phyloP scores from a whole-genome alignment of 257 asterid genomes.

The Scutellaria barbata region DNA sequence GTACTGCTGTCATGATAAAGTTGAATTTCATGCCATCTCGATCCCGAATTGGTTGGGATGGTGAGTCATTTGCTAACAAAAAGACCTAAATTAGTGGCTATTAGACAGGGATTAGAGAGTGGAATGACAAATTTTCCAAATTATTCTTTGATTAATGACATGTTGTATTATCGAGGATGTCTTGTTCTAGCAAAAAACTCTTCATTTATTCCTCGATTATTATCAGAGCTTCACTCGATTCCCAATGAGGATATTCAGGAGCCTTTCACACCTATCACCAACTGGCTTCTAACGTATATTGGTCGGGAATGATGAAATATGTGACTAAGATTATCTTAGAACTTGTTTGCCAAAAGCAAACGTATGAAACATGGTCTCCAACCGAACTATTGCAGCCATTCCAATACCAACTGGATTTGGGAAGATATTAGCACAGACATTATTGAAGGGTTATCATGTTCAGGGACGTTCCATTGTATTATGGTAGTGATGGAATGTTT shows the following conservation, averaged over 20 bases:
- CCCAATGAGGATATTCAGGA: background rate
- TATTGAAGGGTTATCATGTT: background rate
- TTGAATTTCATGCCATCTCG: background rate
- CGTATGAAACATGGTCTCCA: background rate
- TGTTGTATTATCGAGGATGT: background rate
- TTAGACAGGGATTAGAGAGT: background rate
- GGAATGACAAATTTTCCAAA: background rate
- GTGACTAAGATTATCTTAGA: background rate
- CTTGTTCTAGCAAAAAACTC: background rate
- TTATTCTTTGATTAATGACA: background rate
- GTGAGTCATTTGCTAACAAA: background rate
- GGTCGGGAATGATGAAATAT: background rate
- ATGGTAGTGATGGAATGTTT: background rate
- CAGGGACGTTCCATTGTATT: background rate
- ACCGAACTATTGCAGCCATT: background rate
- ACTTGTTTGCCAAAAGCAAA: background rate
- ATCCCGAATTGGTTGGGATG: background rate
- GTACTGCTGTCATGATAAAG: background rate
- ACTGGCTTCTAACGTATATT: background rate
- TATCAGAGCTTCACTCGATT: background rate
- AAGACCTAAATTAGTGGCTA: background rate
- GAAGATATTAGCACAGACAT: background rate
- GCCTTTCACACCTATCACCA: background rate
- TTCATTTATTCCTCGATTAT: background rate
- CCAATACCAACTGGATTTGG: no score